Evolutionary conservation across 148 eudicot species (phyloP).

Genomic region (Vaccinium vitisidaea): DNA sequence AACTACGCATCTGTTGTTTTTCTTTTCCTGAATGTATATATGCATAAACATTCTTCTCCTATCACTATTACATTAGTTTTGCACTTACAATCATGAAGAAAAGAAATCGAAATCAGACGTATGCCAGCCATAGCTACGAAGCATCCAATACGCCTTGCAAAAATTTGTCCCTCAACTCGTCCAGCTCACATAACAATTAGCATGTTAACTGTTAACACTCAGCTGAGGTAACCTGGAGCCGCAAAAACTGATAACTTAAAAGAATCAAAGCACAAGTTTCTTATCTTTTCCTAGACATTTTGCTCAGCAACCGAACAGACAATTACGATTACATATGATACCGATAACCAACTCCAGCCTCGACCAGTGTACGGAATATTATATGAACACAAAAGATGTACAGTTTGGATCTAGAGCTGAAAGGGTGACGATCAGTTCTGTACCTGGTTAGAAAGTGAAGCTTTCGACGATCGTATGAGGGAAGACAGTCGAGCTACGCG

Average conservation of each 20-base stretch:
- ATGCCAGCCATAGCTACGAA: background rate
- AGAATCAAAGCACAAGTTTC: background rate
- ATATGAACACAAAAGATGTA: no score
- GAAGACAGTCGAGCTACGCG: conserved; percentile 31
- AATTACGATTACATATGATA: background rate
- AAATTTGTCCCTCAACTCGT: background rate
- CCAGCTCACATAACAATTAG: background rate
- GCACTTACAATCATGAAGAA: background rate
- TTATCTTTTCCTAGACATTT: background rate
- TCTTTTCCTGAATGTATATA: background rate
- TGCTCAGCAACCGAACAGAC: conserved; percentile 6
- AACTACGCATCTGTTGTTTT: background rate
- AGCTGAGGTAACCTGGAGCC: background rate
- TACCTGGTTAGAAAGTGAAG: conserved; percentile 34
- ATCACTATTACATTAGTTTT: background rate
- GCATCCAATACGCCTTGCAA: background rate
- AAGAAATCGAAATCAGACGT: background rate
- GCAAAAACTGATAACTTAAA: background rate
- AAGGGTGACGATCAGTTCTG: background rate
- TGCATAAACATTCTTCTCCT: background rate
- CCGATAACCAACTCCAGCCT: background rate
- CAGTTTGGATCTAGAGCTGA: background rate
- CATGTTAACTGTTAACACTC: background rate
- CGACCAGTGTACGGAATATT: background rate
- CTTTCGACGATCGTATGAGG: conserved; percentile 25